Evolutionary conservation across 805 yeast species (phyloP).

Genomic region (Danielia oregonensis): DNA sequence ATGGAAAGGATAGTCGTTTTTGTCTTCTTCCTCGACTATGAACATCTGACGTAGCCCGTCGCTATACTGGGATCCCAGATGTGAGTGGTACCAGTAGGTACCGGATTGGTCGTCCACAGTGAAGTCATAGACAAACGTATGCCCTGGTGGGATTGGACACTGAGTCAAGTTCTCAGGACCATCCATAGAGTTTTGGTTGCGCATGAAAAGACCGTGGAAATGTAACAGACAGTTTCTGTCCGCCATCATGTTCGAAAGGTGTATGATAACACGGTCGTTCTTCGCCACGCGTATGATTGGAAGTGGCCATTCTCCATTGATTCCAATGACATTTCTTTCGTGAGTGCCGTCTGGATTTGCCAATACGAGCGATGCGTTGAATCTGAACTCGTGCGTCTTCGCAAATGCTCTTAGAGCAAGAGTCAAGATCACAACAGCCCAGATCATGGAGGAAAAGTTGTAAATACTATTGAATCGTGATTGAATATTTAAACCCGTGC

Average conservation of each 20-base stretch:
- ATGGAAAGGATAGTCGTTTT: slow-evolving; percentile 43
- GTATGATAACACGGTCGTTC: slow-evolving; percentile 39
- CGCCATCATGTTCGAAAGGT: slow-evolving; percentile 29
- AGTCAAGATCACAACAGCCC: not conserved
- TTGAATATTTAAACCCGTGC: slow-evolving; percentile 1
- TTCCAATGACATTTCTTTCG: slow-evolving; percentile 52
- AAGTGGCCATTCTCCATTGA: slow-evolving; percentile 48
- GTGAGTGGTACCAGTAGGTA: slow-evolving; percentile 72
- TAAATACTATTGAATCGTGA: too few species aligned
- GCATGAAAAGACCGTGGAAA: slow-evolving; percentile 44
- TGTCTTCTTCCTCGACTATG: slow-evolving; percentile 53
- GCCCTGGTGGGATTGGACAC: slow-evolving; percentile 43
- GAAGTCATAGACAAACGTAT: slow-evolving; percentile 36
- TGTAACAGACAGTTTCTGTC: slow-evolving; percentile 39
- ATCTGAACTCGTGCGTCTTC: slow-evolving; percentile 30
- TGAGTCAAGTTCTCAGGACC: slow-evolving; percentile 46
- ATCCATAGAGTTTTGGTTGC: slow-evolving; percentile 38
- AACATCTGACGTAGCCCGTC: slow-evolving; percentile 74
- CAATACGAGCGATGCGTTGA: slow-evolving; percentile 33
- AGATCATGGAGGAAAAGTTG: not conserved
- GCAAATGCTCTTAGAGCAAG: slow-evolving; percentile 3
- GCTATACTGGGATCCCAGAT: slow-evolving; percentile 70
- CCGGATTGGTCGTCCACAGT: slow-evolving; percentile 15
- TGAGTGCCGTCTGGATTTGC: slow-evolving; percentile 57
- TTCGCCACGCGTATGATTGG: slow-evolving; percentile 36